Conservation (phyloP, 805 yeast genomes). For the Lipomyces yamanashiensis region DNA sequence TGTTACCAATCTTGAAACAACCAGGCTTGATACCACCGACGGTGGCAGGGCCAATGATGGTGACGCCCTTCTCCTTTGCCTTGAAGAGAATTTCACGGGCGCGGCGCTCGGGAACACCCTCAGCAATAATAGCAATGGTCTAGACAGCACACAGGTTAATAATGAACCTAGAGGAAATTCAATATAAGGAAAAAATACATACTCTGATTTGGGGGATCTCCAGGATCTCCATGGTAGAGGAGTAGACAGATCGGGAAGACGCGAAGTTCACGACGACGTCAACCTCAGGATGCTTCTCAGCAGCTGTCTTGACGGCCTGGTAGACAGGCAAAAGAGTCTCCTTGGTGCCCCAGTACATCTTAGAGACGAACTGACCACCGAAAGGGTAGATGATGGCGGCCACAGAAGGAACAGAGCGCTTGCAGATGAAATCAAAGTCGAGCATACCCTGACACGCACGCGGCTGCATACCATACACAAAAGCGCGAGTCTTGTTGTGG, state of each 20-base stretch:
- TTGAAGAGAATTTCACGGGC: constrained; percentile 53
- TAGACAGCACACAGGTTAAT: constrained; percentile 17
- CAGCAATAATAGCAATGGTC: constrained; percentile 55
- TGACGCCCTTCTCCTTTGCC: constrained; percentile 53
- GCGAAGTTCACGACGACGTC: constrained; percentile 56
- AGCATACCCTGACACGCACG: constrained; percentile 57
- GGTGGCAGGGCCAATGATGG: constrained; percentile 55
- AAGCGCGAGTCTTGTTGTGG: constrained; percentile 52
- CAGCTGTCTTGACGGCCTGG: constrained; percentile 51
- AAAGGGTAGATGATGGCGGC: constrained; percentile 55
- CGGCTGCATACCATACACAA: constrained; percentile 53
- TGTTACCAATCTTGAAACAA: constrained; percentile 55
- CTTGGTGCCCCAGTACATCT: constrained; percentile 57
- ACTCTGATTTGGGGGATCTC: constrained; percentile 51
- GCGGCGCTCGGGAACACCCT: constrained; percentile 56
- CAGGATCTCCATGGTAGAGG: constrained; percentile 54
- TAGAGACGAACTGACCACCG: constrained; percentile 53
- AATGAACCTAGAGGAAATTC: not conserved
- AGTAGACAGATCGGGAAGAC: constrained; percentile 53
- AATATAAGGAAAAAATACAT: constrained; percentile 3
- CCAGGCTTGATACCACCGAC: constrained; percentile 58
- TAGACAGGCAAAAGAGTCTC: constrained; percentile 53
- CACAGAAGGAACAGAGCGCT: constrained; percentile 52
- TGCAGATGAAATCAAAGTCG: constrained; percentile 54
- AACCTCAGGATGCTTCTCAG: constrained; percentile 53